Evolutionary conservation across 306 rosid species (phyloP), one percentile per base, ranked within the genome.

Genomic region (Rubus idaeus): DNA sequence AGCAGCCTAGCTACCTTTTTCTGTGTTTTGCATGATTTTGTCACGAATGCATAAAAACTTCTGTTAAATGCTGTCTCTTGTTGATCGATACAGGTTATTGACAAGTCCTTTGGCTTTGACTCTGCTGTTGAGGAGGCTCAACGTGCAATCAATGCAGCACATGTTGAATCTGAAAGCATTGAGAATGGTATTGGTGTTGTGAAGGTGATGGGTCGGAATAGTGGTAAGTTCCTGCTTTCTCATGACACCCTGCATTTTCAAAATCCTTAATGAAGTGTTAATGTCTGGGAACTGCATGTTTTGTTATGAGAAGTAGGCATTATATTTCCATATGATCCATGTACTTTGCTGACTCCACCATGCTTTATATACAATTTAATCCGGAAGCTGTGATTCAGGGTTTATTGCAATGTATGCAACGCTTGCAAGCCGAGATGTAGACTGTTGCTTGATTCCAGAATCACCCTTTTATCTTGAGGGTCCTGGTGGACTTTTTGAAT

Each of bases 111-210:
- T 23, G 99, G 99, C 53, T 95, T 95, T 82, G 99, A 95, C 87
- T 85, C 97, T 57, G 97, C 99, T 60, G 99, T 95, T 77, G 99
- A 95, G 86, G 99, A 95, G 86, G 99, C 99, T 56, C 99, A 95
- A 75, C 97, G 99, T 26, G 99, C 99, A 30, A 95, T 95, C 70
- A 95, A 95, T 78, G 99, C 99, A 30, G 99, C 97, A 26, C 99
- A 92, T 79, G 99, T 95, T 63, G 99, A 95, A 92, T 82, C 97
- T 70, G 90, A 74, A 72, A 95, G 99, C 73, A 10, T 90, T 74
- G 97, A 95, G 82, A 92, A 92, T 84, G 91, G 99, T 61, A 89
- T 95, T 51, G 99, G 97, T 57, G 85, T 95, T 35, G 97, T 95
- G 81, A 95, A 95, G 90, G 78, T 95, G 83, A 95, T 95, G 98